These are phyloP conservation scores for Bryoerythrophyllum caledonicum DNA, from an alignment of 225 moss, liverwort and hornwort genomes.

Conservation along the genomic window DNA sequence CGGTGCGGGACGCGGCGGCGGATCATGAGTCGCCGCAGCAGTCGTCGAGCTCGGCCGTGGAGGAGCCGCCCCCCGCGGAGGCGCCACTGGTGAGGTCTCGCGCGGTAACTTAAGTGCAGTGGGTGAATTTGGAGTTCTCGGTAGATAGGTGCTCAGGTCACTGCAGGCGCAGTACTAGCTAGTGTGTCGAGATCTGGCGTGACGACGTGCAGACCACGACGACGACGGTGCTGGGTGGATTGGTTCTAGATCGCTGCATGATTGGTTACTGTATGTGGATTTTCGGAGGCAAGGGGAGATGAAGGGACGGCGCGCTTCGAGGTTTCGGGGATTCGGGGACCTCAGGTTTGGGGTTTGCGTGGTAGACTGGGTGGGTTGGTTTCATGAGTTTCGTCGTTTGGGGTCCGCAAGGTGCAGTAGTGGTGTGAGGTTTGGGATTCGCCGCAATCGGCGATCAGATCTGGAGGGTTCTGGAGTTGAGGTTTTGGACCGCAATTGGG, in stretches of 20 bases:
- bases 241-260: constrained; percentile 27
- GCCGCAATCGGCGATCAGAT: constrained; percentile 13
- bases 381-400: constrained; percentile 17
- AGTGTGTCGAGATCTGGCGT: constrained; percentile 13
- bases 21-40: constrained; percentile 25
- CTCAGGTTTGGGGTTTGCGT: neutral
- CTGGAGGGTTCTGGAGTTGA: neutral
- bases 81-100: constrained; percentile 31
- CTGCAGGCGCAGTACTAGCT: too few relatives aligned
- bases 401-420: neutral
- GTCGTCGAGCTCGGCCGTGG: constrained; percentile 19
- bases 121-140: too few relatives aligned
- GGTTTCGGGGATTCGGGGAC: neutral
- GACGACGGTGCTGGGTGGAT: neutral
- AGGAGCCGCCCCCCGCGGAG: neutral
- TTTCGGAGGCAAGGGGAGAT: neutral
- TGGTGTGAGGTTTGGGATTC: neutral
- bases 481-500: neutral
- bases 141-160: too few relatives aligned
- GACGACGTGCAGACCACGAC: neutral
- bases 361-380: neutral
- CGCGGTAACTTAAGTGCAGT: constrained; percentile 31
- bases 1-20: neutral
- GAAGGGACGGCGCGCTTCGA: neutral
- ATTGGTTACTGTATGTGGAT: constrained; percentile 41